Percentiles rank a stretch among this genome's conserved stretches.
Conservation (phyloP, 495 filamentous ascomycete genomes). For the Terfezia claveryi region DNA sequence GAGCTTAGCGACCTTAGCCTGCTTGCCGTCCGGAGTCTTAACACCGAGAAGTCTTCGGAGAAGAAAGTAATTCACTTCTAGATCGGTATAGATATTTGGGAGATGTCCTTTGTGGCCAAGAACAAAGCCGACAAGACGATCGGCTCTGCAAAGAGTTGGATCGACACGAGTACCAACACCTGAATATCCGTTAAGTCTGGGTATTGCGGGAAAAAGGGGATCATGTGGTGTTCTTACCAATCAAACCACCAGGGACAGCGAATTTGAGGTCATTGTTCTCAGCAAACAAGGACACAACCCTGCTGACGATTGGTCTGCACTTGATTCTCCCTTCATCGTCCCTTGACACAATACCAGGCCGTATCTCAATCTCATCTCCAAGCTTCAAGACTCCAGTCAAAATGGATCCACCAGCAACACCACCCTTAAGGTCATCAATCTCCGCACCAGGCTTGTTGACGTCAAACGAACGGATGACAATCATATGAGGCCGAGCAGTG, state of each 20-base stretch:
- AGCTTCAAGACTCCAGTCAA: constrained; percentile 87
- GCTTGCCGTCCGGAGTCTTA: constrained; percentile 93
- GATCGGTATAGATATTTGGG: constrained; percentile 86
- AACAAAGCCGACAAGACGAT: constrained; percentile 96
- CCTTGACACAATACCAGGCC: constrained; percentile 83
- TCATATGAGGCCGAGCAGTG: constrained; percentile 79
- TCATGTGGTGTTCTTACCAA: constrained; percentile 25
- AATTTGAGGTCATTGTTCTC: constrained; percentile 96
- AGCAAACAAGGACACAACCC: constrained; percentile 83
- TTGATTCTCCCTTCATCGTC: constrained; percentile 84
- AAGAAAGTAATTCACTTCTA: constrained; percentile 98
- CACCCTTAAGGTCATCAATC: constrained; percentile 95
- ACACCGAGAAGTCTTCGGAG: constrained; percentile 85
- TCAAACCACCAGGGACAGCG: constrained; percentile 87
- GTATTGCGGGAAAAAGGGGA: not conserved
- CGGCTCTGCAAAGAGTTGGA: constrained; percentile 89
- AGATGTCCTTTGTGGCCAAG: constrained; percentile 78
- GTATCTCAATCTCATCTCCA: constrained; percentile 93
- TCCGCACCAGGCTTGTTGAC: constrained; percentile 99
- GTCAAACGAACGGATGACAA: constrained; percentile 94
- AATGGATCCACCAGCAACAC: constrained; percentile 93
- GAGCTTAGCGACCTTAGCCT: constrained; percentile 94
- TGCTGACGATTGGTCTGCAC: constrained; percentile 89
- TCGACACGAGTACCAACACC: constrained; percentile 94
- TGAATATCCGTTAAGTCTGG: constrained; percentile 8